Conservation (phyloP, 208 protist species). For the Blastocrithidia nonstop region DNA sequence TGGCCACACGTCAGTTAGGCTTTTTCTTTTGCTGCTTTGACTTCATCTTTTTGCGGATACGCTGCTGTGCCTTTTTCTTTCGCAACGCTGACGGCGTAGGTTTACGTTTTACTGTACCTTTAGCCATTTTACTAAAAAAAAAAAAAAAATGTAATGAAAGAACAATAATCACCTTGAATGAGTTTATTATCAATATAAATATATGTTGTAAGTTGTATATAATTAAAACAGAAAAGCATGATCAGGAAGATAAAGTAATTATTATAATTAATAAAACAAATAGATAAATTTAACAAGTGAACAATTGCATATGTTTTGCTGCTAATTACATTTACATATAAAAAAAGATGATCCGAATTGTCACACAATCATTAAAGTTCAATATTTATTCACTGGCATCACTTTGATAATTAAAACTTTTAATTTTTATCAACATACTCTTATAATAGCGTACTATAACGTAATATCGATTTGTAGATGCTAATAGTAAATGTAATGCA, state of each 20-base stretch:
- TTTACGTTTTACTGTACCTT: constrained; percentile 58
- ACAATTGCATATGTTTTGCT: no score
- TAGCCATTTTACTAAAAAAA: constrained; percentile 46
- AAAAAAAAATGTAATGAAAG: background rate
- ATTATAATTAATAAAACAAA: no score
- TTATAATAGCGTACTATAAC: no score
- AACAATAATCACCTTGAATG: background rate
- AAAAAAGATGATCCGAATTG: no score
- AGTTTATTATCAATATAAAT: background rate
- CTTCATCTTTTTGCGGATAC: constrained; percentile 78
- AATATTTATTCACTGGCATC: no score
- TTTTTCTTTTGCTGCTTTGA: constrained; percentile 53
- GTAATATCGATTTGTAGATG: no score
- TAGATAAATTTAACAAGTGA: no score
- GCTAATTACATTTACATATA: no score
- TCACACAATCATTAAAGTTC: no score
- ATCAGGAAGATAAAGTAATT: background rate
- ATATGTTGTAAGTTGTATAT: background rate
- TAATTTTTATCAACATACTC: no score
- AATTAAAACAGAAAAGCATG: background rate
- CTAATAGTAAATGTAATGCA: no score
- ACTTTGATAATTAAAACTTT: no score
- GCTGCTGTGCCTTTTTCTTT: constrained; percentile 78
- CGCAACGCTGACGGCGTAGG: constrained; percentile 65
- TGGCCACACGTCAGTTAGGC: constrained; percentile 60